Evolutionary conservation across 805 yeast genomes (phyloP).

Genomic region (Kluyveromyces dobzhanskii): DNA sequence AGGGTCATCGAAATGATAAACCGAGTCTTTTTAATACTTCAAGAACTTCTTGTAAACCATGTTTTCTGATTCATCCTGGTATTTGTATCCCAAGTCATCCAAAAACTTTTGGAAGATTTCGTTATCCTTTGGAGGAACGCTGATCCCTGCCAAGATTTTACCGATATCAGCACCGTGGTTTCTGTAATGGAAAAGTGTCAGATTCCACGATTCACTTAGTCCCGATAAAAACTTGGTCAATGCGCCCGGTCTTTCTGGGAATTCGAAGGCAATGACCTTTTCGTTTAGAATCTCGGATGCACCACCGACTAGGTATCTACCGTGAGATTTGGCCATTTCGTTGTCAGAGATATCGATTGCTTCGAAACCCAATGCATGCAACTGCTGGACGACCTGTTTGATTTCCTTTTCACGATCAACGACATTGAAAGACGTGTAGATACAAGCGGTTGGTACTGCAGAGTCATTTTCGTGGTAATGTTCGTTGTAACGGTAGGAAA

Average conservation of each 20-base stretch:
- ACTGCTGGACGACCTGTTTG: constrained; percentile 47
- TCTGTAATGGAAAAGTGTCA: constrained; percentile 92
- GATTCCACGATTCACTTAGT: constrained; percentile 76
- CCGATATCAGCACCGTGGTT: constrained; percentile 95
- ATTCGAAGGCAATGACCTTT: constrained; percentile 74
- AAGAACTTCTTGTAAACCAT: constrained; percentile 77
- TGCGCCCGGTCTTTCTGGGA: constrained; percentile 98
- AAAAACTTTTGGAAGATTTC: constrained; percentile 61
- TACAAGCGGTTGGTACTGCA: constrained; percentile 53
- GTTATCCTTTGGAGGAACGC: constrained; percentile 66
- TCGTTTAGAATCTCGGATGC: constrained; percentile 66
- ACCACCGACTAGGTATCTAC: constrained; percentile 95
- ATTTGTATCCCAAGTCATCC: constrained; percentile 64
- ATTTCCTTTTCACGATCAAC: constrained; percentile 69
- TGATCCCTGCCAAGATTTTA: constrained; percentile 82
- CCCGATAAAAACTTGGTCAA: constrained; percentile 67
- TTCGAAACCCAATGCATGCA: constrained; percentile 56
- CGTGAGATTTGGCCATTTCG: constrained; percentile 93
- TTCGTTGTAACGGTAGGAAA: constrained; percentile 70
- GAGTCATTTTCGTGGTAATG: constrained; percentile 28
- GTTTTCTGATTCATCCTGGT: constrained; percentile 76
- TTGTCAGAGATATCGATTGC: constrained; percentile 85
- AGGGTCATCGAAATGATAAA: too few species aligned
- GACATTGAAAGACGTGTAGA: constrained; percentile 84
- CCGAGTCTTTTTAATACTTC: constrained; percentile 33